Percentiles rank a stretch among this genome's conserved stretches.
Conservation (phyloP, 1,139 yeast genomes). For the Candida sp. region DNA sequence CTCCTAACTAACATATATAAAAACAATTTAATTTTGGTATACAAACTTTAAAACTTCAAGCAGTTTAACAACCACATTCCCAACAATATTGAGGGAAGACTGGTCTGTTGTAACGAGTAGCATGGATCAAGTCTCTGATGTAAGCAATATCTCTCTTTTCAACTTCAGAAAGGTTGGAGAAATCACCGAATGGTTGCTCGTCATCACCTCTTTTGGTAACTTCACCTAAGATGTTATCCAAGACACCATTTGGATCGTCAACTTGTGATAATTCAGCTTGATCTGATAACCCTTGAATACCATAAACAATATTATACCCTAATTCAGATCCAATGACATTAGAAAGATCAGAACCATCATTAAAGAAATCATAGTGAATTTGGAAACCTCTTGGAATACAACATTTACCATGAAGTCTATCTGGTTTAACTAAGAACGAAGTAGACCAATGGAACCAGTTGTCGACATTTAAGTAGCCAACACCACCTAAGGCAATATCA, state of each 20-base stretch:
- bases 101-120: neutral
- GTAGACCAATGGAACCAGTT: slow-evolving; percentile 9
- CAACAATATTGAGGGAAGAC: neutral
- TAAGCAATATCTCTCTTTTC: neutral
- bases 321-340: neutral
- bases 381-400: slow-evolving; percentile 8
- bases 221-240: neutral
- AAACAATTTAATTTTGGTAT: neutral
- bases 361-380: slow-evolving; percentile 60
- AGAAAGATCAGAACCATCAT: slow-evolving; percentile 57
- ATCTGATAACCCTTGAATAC: neutral
- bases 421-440: slow-evolving; percentile 8
- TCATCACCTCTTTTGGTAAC: neutral
- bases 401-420: slow-evolving; percentile 7
- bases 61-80: neutral
- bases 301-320: neutral
- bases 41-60: neutral
- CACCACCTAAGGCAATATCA: slow-evolving; percentile 7
- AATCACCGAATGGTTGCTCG: neutral
- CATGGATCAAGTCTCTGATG: neutral
- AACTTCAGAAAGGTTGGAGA: neutral
- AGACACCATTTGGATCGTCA: neutral
- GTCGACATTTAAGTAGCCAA: slow-evolving; percentile 3
- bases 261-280: neutral
- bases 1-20: neutral